A percentile compares a stretch with the other conserved stretches of the same genome.
phyloP scores from a whole-genome alignment of 768 basidiomycete genomes.

The Kwoniella newhampshirensis region DNA sequence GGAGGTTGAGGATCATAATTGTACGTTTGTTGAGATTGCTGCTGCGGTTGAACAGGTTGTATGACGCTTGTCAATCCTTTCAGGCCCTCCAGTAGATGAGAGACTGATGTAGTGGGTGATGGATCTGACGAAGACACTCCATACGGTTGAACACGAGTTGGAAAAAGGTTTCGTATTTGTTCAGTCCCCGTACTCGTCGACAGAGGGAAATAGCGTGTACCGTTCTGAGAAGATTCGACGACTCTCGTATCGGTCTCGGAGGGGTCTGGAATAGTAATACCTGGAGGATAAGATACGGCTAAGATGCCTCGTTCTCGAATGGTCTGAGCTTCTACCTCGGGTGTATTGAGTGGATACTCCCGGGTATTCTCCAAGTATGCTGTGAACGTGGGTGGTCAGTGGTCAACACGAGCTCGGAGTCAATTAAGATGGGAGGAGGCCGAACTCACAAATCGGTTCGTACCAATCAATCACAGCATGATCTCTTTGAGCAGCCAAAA shows the following conservation, averaged over 20 bases:
- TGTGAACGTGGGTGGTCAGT: no score
- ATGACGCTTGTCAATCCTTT: conserved; percentile 2
- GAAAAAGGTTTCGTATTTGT: background rate
- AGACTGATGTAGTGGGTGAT: background rate
- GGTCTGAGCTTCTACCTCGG: conserved; percentile 28
- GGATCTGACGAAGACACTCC: background rate
- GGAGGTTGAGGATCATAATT: conserved; percentile 1
- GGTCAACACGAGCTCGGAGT: conserved; percentile 2
- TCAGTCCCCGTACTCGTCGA: conserved; percentile 6
- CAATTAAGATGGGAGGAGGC: background rate
- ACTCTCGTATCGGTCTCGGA: conserved; percentile 10
- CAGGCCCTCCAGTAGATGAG: conserved; percentile 3
- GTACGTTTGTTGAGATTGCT: conserved; percentile 2
- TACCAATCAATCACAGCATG: conserved; percentile 38
- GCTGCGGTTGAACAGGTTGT: background rate
- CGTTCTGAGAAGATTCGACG: background rate
- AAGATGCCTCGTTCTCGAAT: conserved; percentile 38
- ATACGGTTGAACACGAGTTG: background rate
- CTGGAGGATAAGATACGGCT: conserved; percentile 23
- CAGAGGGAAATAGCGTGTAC: background rate
- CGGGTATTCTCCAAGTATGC: conserved; percentile 16
- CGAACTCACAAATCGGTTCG: conserved; percentile 33
- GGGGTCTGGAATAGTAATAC: conserved; percentile 13
- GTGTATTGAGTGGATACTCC: conserved; percentile 11
- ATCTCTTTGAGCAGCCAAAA: conserved; percentile 17